phyloP scores from a whole-genome alignment of 75 land plant genomes.

The Cunninghamia lanceolata region DNA sequence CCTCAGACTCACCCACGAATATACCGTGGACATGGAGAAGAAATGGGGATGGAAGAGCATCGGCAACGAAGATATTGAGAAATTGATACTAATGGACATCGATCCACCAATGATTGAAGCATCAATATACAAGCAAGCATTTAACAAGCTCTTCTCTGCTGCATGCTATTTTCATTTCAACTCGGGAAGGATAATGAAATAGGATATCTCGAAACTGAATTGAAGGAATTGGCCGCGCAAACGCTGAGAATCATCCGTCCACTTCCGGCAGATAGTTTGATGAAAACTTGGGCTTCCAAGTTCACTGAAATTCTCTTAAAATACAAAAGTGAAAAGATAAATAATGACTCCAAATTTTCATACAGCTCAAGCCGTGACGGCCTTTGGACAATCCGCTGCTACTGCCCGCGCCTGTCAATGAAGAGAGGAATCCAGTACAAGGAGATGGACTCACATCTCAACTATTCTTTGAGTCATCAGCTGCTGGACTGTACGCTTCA shows the following conservation, averaged over 20 bases:
- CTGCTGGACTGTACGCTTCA: too few relatives aligned
- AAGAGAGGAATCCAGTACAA: background rate
- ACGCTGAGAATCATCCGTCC: background rate
- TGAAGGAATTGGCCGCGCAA: background rate
- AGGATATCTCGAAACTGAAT: too few relatives aligned
- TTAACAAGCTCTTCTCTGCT: background rate
- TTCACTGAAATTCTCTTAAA: background rate
- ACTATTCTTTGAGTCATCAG: too few relatives aligned
- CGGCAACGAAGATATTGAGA: too few relatives aligned
- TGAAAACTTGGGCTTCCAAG: background rate
- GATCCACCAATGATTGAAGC: too few relatives aligned
- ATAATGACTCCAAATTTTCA: too few relatives aligned
- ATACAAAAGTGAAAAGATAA: too few relatives aligned
- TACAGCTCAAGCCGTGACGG: background rate
- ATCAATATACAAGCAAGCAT: background rate
- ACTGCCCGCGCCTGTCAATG: background rate
- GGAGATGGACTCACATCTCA: background rate
- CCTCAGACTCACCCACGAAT: too few relatives aligned
- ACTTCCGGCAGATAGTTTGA: background rate
- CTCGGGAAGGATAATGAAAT: too few relatives aligned
- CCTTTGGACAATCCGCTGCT: background rate
- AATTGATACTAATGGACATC: too few relatives aligned
- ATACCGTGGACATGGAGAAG: too few relatives aligned
- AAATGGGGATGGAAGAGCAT: too few relatives aligned
- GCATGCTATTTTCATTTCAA: background rate